A percentile compares a stretch with the other conserved stretches of the same genome.
Conservation (phyloP, 768 basidiomycete genomes). For the Clathrus columnatus region DNA sequence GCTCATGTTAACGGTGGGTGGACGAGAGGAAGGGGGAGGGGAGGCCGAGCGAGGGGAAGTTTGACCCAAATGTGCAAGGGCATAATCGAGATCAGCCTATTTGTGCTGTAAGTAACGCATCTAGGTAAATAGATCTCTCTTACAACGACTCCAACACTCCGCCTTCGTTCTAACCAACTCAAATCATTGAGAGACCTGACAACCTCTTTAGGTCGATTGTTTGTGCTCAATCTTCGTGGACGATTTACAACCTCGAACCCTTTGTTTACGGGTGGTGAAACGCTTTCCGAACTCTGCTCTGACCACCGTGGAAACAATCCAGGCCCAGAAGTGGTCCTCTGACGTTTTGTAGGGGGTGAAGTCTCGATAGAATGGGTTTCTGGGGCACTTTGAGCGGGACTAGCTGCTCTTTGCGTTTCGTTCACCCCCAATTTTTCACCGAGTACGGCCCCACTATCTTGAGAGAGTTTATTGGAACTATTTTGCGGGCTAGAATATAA, state of each 20-base stretch:
- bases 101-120: constrained; percentile 11
- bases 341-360: constrained; percentile 24
- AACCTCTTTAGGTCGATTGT: constrained; percentile 15
- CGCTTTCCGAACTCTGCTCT: neutral
- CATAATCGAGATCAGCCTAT: constrained; percentile 70
- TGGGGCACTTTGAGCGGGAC: constrained; percentile 21
- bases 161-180: constrained; percentile 70
- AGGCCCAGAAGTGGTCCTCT: constrained; percentile 32
- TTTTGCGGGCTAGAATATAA: neutral
- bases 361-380: constrained; percentile 21
- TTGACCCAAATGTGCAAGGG: constrained; percentile 47
- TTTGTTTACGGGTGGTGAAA: constrained; percentile 30
- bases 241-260: constrained; percentile 49
- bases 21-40: constrained; percentile 37
- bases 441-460: neutral
- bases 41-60: constrained; percentile 30
- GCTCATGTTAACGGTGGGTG: constrained; percentile 34
- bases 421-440: neutral
- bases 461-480: neutral
- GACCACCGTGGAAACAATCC: constrained; percentile 27
- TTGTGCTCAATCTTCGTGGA: constrained; percentile 19
- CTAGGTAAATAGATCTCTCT: constrained; percentile 21
- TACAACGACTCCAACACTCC: constrained; percentile 65
- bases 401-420: neutral
- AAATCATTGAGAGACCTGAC: constrained; percentile 58